phyloP scores from a whole-genome alignment of 768 basidiomycete species.

The Cystofilobasidium ferigula region DNA sequence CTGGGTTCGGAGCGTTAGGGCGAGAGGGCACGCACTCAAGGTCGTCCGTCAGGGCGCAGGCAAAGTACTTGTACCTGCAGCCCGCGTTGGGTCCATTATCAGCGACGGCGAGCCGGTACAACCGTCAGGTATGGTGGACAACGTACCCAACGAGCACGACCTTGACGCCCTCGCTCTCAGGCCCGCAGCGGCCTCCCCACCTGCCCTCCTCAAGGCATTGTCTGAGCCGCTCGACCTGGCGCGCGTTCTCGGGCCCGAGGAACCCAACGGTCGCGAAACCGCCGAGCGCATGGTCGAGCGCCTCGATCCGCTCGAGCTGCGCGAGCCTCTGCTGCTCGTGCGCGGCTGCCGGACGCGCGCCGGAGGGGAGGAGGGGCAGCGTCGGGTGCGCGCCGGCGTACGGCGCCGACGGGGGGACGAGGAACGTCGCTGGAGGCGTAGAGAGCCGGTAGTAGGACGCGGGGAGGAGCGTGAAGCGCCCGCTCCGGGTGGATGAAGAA shows the following conservation, averaged over 20 bases:
- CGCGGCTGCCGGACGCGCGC: not conserved
- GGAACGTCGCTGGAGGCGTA: not conserved
- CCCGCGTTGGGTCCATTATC: not conserved
- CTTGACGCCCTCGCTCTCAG: not conserved
- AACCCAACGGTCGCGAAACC: not conserved
- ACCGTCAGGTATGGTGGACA: not conserved
- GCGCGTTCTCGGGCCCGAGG: not conserved
- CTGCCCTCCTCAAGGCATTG: not conserved
- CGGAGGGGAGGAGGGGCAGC: not conserved
- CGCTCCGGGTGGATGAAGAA: not conserved
- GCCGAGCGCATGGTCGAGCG: not conserved
- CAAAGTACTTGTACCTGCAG: constrained; percentile 11
- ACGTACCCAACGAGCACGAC: constrained; percentile 10
- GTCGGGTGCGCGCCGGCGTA: not conserved
- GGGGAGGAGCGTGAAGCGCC: not conserved
- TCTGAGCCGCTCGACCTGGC: not conserved
- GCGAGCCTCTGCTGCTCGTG: not conserved
- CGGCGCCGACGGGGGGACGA: not conserved
- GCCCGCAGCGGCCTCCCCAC: not conserved
- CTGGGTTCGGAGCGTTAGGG: no score
- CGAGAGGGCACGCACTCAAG: constrained; percentile 5
- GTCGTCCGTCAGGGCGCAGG: not conserved
- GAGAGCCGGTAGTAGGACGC: not conserved
- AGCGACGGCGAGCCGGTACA: not conserved
- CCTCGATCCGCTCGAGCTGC: constrained; percentile 1